phyloP scores from a whole-genome alignment of 495 filamentous ascomycete species.

The Penicillium odoratum region DNA sequence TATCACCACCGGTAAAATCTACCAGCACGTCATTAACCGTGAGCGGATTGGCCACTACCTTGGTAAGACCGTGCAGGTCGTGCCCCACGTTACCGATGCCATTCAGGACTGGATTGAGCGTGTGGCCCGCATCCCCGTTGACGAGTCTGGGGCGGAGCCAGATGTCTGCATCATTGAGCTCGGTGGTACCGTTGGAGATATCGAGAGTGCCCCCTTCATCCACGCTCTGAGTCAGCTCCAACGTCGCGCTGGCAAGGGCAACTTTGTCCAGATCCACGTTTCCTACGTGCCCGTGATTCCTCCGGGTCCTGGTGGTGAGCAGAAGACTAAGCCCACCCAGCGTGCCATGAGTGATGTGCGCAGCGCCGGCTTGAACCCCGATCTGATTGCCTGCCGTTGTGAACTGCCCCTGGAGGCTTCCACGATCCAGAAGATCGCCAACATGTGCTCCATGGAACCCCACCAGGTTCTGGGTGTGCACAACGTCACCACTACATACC shows the following conservation, averaged over 20 bases:
- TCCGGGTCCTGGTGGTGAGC: conserved; percentile 49
- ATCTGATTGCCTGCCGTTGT: conserved; percentile 94
- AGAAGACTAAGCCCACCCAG: conserved; percentile 98
- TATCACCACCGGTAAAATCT: conserved; percentile 81
- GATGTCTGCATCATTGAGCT: conserved; percentile 88
- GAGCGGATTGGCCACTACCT: conserved; percentile 85
- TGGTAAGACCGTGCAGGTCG: conserved; percentile 89
- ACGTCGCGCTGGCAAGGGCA: conserved; percentile 67
- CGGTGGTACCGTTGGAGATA: conserved; percentile 81
- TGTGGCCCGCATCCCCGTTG: conserved; percentile 82
- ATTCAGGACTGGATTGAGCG: conserved; percentile 92
- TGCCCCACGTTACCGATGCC: conserved; percentile 86
- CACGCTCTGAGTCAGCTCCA: conserved; percentile 81
- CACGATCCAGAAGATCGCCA: conserved; percentile 85
- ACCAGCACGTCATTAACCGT: conserved; percentile 77
- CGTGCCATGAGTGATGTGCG: conserved; percentile 79
- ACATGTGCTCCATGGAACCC: conserved; percentile 72
- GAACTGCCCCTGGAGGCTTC: conserved; percentile 64
- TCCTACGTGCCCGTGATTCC: conserved; percentile 36
- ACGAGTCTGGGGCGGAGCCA: conserved; percentile 76
- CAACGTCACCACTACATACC: conserved; percentile 84
- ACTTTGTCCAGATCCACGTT: conserved; percentile 74
- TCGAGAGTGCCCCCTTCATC: conserved; percentile 88
- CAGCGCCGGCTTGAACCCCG: conserved; percentile 79
- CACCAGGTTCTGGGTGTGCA: conserved; percentile 79